Percentiles rank a stretch among this genome's conserved stretches.
Conservation (phyloP, 2,329 filamentous ascomycete genomes). For the Neofusicoccum sp. region DNA sequence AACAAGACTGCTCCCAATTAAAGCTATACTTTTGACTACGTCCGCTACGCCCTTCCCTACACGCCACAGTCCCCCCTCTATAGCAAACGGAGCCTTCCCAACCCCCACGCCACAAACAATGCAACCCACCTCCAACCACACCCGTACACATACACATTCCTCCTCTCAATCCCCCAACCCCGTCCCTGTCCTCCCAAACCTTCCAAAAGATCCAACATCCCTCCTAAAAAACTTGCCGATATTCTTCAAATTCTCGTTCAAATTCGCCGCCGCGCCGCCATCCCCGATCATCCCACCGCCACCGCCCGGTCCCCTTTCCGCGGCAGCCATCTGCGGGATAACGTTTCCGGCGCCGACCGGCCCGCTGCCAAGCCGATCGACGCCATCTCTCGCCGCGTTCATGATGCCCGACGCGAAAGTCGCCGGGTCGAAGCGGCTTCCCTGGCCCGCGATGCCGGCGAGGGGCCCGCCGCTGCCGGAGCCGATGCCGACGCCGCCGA, state of each 20-base stretch:
- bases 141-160: no score
- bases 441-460: slow-evolving; percentile 38
- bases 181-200: slow-evolving; percentile 32
- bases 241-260: slow-evolving; percentile 93
- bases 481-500: slow-evolving; percentile 42
- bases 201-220: slow-evolving; percentile 63
- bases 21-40: not conserved
- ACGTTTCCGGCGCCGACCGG: slow-evolving; percentile 31
- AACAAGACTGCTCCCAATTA: not conserved
- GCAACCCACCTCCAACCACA: not conserved
- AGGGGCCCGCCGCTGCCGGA: slow-evolving; percentile 45
- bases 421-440: slow-evolving; percentile 69
- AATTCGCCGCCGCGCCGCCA: slow-evolving; percentile 59
- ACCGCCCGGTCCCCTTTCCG: slow-evolving; percentile 25
- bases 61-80: no score
- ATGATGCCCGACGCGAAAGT: slow-evolving; percentile 84
- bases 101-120: not conserved
- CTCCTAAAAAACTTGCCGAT: slow-evolving; percentile 95
- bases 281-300: slow-evolving; percentile 28
- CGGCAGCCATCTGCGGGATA: slow-evolving; percentile 26
- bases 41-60: no score
- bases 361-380: slow-evolving; percentile 69
- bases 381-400: slow-evolving; percentile 80
- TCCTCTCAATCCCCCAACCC: not conserved
- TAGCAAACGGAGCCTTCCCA: no score